Percentiles rank a stretch among this genome's conserved stretches.
phyloP scores from a whole-genome alignment of 2,329 filamentous ascomycete genomes.

The Aspergillus sp. region DNA sequence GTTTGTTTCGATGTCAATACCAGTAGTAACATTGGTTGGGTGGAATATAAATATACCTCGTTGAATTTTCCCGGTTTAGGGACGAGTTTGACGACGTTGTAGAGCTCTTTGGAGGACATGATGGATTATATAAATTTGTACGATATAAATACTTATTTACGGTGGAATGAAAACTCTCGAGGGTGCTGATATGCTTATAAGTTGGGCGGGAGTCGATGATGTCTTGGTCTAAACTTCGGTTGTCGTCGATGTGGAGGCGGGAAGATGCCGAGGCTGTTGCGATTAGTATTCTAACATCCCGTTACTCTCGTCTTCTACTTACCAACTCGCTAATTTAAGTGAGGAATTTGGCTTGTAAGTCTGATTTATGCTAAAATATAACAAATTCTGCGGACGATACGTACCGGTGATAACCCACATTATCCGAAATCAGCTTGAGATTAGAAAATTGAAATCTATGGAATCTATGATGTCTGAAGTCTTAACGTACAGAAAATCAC shows the following conservation, averaged over 20 bases:
- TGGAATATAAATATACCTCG: constrained; percentile 11
- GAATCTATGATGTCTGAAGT: no score
- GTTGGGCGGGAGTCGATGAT: neutral
- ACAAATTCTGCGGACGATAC: no score
- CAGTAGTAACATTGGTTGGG: neutral
- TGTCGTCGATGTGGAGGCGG: constrained; percentile 7
- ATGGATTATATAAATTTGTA: neutral
- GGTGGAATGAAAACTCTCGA: neutral
- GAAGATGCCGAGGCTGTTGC: constrained; percentile 13
- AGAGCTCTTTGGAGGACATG: constrained; percentile 15
- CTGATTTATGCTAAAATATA: no score
- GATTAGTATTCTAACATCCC: no score
- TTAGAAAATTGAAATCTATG: no score
- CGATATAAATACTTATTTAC: neutral
- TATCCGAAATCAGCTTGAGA: no score
- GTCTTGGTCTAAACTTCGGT: neutral
- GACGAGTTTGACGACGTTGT: constrained; percentile 22
- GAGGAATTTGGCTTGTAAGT: no score
- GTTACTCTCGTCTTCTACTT: no score
- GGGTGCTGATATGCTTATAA: neutral
- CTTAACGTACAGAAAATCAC: no score
- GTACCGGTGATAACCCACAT: no score
- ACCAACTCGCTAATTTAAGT: no score
- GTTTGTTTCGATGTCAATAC: neutral
- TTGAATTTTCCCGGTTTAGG: constrained; percentile 21